Conservation (phyloP, 352 stramenopile species). For the Pythium phragmitis region DNA sequence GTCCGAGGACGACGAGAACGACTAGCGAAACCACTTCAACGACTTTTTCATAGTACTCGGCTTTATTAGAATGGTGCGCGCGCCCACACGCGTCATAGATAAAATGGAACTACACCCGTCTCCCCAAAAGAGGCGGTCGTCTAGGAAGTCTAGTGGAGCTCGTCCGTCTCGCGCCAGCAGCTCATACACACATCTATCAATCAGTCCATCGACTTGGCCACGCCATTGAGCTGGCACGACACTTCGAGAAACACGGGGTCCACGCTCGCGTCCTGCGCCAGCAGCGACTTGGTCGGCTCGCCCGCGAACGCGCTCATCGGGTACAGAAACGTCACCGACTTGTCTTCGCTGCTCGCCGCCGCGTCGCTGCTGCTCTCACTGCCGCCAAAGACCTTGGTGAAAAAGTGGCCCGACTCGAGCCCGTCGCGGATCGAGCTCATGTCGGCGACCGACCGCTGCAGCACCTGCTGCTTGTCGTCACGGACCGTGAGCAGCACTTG, state of each 20-base stretch:
- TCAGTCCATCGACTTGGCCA: conserved; percentile 23
- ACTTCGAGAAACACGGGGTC: conserved; percentile 80
- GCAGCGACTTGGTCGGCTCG: conserved; percentile 38
- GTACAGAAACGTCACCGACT: conserved; percentile 84
- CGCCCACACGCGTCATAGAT: conserved; percentile 27
- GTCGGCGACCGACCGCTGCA: conserved; percentile 70
- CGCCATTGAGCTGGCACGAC: conserved; percentile 66
- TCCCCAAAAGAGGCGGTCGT: not conserved
- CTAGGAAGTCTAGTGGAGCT: not conserved
- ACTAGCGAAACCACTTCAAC: not conserved
- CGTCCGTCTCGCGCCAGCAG: not conserved
- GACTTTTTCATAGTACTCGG: no score
- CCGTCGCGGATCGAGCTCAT: conserved; percentile 80
- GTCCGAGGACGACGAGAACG: conserved; percentile 22
- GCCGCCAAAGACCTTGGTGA: conserved; percentile 46
- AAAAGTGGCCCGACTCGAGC: conserved; percentile 63
- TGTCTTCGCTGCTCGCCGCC: conserved; percentile 30
- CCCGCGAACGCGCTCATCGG: conserved; percentile 75
- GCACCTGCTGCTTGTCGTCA: conserved; percentile 71
- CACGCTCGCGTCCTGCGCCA: conserved; percentile 8
- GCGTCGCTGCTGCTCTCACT: conserved; percentile 30
- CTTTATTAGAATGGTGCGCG: conserved; percentile 4
- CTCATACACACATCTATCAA: no score
- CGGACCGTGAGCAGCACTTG: conserved; percentile 75
- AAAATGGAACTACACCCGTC: conserved; percentile 5